phyloP scores from a whole-genome alignment of 371 early-diverging fungal species.

The Rhizomucor pusillus region DNA sequence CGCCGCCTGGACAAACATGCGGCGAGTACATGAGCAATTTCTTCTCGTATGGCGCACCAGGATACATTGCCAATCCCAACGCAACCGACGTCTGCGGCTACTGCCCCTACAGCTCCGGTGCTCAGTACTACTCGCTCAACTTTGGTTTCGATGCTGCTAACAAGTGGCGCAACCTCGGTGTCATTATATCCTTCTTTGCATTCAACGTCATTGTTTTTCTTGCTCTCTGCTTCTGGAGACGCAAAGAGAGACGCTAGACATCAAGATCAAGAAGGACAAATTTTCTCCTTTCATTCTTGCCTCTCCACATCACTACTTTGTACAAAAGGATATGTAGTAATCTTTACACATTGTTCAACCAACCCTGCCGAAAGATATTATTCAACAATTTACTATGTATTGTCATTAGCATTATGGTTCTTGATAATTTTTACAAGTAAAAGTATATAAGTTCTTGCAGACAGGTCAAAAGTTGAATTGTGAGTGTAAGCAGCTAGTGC shows the following conservation, averaged over 20 bases:
- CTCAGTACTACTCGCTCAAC: constrained; percentile 48
- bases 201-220: constrained; percentile 49
- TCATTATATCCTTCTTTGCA: constrained; percentile 48
- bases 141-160: constrained; percentile 61
- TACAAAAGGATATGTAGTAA: too few species aligned
- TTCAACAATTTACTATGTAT: too few species aligned
- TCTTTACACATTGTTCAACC: too few species aligned
- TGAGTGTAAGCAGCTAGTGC: too few species aligned
- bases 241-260: constrained; percentile 24
- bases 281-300: neutral
- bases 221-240: constrained; percentile 26
- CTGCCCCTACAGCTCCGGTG: constrained; percentile 61
- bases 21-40: constrained; percentile 59
- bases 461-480: too few species aligned
- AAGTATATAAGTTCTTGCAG: too few species aligned
- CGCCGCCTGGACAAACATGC: constrained; percentile 69
- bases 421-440: too few species aligned
- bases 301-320: neutral
- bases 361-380: too few species aligned
- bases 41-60: constrained; percentile 42
- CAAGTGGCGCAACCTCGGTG: constrained; percentile 67
- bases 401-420: too few species aligned
- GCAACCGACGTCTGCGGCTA: constrained; percentile 60
- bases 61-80: constrained; percentile 53
- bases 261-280: neutral